phyloP scores from a whole-genome alignment of 108 stramenopile genomes.

The Nannochloropsis gaditana region DNA sequence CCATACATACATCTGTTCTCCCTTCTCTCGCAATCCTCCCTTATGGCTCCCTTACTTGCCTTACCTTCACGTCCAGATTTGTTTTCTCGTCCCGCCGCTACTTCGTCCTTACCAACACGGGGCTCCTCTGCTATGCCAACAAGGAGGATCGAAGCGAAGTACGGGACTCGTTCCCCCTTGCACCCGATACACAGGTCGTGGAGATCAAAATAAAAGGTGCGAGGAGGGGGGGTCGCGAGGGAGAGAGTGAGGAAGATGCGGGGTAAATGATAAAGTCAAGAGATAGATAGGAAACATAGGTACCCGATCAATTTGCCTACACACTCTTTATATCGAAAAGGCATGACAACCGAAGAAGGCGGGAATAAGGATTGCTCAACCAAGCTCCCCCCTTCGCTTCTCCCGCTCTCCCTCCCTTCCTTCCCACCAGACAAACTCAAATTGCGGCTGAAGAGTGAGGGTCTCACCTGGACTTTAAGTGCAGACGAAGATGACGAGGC shows the following conservation, averaged over 20 bases:
- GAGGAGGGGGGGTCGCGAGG: neutral
- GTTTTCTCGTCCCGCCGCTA: neutral
- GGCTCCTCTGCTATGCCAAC: neutral
- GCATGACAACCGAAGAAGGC: neutral
- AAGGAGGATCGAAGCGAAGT: constrained; percentile 11
- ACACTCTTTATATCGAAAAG: neutral
- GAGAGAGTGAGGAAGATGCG: neutral
- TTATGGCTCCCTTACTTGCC: too few species aligned
- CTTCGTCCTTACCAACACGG: neutral
- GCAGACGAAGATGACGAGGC: constrained; percentile 10
- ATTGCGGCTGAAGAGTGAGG: neutral
- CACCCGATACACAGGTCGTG: neutral
- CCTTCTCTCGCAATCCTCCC: too few species aligned
- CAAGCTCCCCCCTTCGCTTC: neutral
- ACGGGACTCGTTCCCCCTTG: neutral
- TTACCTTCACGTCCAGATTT: neutral
- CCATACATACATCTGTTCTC: too few species aligned
- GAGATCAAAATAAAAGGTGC: constrained; percentile 8
- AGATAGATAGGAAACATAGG: neutral
- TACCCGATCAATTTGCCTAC: neutral
- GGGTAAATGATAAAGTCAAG: neutral
- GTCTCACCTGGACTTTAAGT: neutral
- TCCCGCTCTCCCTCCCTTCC: neutral
- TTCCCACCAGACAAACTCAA: neutral
- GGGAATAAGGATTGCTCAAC: neutral